A percentile compares a stretch with the other conserved stretches of the same genome.
phyloP scores from a whole-genome alignment of 805 yeast genomes.

The Kockiozyma suomiensis region DNA sequence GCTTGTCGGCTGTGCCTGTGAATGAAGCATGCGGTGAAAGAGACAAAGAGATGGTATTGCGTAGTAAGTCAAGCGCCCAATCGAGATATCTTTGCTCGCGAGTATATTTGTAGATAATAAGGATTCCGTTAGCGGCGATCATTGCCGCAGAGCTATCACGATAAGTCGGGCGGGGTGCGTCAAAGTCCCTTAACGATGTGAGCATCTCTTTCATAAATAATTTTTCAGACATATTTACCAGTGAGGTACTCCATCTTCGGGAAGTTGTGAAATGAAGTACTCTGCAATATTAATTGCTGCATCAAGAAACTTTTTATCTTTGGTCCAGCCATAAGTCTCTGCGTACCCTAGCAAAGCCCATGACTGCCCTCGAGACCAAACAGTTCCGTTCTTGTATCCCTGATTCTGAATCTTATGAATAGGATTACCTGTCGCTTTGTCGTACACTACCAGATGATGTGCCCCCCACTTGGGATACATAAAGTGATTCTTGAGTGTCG shows the following conservation, averaged over 20 bases:
- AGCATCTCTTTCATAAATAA: not conserved
- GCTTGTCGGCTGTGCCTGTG: conserved; percentile 18
- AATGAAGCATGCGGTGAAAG: conserved; percentile 16
- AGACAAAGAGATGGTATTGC: conserved; percentile 28
- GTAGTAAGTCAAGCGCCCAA: conserved; percentile 34
- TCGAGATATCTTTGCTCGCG: conserved; percentile 27
- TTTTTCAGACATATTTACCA: conserved; percentile 1
- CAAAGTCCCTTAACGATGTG: conserved; percentile 38
- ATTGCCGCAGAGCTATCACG: conserved; percentile 42
- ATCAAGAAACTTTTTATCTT: conserved; percentile 38
- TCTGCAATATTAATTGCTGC: conserved; percentile 39
- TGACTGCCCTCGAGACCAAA: conserved; percentile 45
- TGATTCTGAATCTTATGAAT: conserved; percentile 41
- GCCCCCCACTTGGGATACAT: conserved; percentile 37
- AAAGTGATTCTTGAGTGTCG: conserved; percentile 39
- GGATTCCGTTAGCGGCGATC: conserved; percentile 41
- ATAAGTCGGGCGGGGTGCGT: conserved; percentile 38
- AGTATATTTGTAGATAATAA: conserved; percentile 37
- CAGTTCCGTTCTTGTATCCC: conserved; percentile 40
- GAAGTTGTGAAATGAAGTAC: conserved; percentile 37
- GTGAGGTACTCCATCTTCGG: conserved; percentile 38
- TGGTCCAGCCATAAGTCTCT: conserved; percentile 39
- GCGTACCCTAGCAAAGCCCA: conserved; percentile 43
- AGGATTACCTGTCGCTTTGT: conserved; percentile 36
- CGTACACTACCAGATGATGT: conserved; percentile 40